Conservation (phyloP, 139 green algal species). For the Coelastrella sp. region DNA sequence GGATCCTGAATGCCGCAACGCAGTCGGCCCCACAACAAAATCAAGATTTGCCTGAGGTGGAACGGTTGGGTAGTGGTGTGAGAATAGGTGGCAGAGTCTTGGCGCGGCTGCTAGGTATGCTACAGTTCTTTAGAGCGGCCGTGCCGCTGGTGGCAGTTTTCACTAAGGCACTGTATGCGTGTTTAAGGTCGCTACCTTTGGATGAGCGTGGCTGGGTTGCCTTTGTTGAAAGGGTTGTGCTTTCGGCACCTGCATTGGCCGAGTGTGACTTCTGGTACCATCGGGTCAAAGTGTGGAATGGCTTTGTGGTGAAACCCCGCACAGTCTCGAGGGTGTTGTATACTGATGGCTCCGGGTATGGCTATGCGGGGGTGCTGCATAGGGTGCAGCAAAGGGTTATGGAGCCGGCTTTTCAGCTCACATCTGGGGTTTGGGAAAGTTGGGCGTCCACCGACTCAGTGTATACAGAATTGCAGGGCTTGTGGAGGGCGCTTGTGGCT, state of each 20-base stretch:
- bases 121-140: slow-evolving; percentile 15
- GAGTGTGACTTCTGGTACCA: slow-evolving; percentile 21
- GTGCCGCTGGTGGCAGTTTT: background rate
- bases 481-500: slow-evolving; percentile 11
- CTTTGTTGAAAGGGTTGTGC: background rate
- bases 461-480: background rate
- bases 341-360: slow-evolving; percentile 12
- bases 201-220: slow-evolving; percentile 1
- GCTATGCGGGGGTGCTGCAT: slow-evolving; percentile 23
- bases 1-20: too few species aligned
- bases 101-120: slow-evolving; percentile 16
- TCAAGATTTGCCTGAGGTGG: too few species aligned
- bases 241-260: background rate
- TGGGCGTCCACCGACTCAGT: background rate
- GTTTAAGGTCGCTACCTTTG: background rate
- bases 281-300: slow-evolving; percentile 1
- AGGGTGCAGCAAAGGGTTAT: background rate
- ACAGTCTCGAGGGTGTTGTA: slow-evolving; percentile 14
- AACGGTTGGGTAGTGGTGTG: background rate
- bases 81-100: background rate
- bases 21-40: too few species aligned
- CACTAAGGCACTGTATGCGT: slow-evolving; percentile 15
- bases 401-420: slow-evolving; percentile 8
- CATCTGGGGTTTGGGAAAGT: background rate
- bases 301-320: background rate